A percentile compares a stretch with the other conserved stretches of the same genome.
phyloP scores from a whole-genome alignment of 441 rosid species.

The Adansonia rubrostipa region DNA sequence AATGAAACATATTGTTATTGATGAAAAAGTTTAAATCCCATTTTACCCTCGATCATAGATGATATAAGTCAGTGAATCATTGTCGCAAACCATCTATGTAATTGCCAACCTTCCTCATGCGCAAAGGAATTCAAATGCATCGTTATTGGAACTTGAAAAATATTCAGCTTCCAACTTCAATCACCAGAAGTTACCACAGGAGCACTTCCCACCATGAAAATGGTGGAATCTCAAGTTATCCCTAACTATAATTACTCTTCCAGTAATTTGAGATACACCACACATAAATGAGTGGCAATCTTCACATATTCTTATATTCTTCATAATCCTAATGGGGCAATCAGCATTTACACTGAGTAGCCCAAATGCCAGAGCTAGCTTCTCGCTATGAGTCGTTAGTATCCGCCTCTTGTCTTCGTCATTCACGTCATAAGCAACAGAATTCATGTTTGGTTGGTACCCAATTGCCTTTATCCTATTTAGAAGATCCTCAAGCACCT shows the following conservation, averaged over 20 bases:
- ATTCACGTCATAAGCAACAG: conserved; percentile 51
- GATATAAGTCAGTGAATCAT: neutral
- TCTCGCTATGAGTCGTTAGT: conserved; percentile 69
- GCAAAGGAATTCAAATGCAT: neutral
- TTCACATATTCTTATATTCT: conserved; percentile 73
- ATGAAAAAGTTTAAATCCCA: neutral
- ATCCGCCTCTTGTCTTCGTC: conserved; percentile 60
- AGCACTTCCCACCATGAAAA: conserved; percentile 65
- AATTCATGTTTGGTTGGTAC: conserved; percentile 57
- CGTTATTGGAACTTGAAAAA: neutral
- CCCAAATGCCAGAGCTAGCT: conserved; percentile 74
- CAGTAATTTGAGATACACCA: conserved; percentile 52
- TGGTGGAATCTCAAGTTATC: conserved; percentile 81
- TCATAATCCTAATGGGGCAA: conserved; percentile 58
- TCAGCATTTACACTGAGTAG: conserved; percentile 47
- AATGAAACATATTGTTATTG: neutral
- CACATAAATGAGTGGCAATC: conserved; percentile 79
- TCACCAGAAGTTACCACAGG: conserved; percentile 84
- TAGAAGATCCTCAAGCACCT: conserved; percentile 51
- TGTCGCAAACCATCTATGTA: neutral
- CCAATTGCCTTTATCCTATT: conserved; percentile 48
- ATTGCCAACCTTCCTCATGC: conserved; percentile 1
- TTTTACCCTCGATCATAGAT: neutral
- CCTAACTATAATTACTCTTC: conserved; percentile 64
- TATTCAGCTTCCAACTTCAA: neutral